Evolutionary conservation across 441 rosid species (phyloP).

Genomic region (Geranium incanum): DNA sequence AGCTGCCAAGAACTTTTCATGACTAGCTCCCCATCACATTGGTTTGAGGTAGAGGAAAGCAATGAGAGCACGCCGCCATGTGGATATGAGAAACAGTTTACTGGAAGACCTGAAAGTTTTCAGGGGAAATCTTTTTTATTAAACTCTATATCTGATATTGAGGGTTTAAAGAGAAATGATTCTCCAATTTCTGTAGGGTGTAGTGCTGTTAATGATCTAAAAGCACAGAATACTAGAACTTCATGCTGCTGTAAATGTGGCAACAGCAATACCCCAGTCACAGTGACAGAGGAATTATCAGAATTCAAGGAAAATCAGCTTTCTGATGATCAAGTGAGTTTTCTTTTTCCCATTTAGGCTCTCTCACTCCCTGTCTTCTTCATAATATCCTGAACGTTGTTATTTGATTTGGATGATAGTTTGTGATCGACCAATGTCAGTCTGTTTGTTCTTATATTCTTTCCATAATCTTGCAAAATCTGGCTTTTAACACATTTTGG

Average conservation of each 20-base stretch:
- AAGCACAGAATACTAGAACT: slow-evolving; percentile 18
- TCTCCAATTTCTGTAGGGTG: slow-evolving; percentile 54
- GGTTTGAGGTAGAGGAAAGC: slow-evolving; percentile 30
- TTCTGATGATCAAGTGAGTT: slow-evolving; percentile 42
- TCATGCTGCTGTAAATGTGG: slow-evolving; percentile 32
- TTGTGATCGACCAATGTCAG: too few species aligned
- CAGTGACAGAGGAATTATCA: slow-evolving; percentile 26
- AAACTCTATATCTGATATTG: slow-evolving; percentile 26
- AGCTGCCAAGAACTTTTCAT: slow-evolving; percentile 55
- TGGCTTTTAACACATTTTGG: background rate
- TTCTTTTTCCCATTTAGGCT: slow-evolving; percentile 49
- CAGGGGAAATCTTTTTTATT: slow-evolving; percentile 24
- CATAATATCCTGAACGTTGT: too few species aligned
- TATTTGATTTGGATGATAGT: slow-evolving; percentile 29
- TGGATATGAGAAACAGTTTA: slow-evolving; percentile 34
- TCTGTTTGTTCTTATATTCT: too few species aligned
- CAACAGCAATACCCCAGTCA: slow-evolving; percentile 24
- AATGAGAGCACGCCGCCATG: slow-evolving; percentile 33
- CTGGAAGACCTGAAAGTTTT: slow-evolving; percentile 33
- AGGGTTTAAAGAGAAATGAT: slow-evolving; percentile 3
- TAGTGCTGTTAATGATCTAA: slow-evolving; percentile 13
- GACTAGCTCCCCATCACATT: slow-evolving; percentile 25
- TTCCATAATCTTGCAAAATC: background rate
- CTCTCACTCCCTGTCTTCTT: slow-evolving; percentile 21
- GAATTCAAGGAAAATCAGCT: slow-evolving; percentile 31